phyloP scores from a whole-genome alignment of 352 stramenopile species.

The Phytophthora macrochlamydospora region DNA sequence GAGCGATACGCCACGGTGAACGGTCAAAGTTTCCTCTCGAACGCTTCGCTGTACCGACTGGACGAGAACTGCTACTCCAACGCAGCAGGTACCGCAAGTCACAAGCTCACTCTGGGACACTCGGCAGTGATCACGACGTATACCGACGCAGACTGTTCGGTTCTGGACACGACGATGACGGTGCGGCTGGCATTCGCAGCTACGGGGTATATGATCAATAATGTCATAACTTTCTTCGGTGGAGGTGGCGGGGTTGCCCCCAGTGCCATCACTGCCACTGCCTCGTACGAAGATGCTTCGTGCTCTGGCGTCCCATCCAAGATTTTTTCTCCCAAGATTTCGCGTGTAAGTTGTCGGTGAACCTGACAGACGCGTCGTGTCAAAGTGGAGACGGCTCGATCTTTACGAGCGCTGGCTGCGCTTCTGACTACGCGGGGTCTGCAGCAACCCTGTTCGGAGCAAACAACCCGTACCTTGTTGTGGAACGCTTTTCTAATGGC shows the following conservation, averaged over 20 bases:
- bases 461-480: slow-evolving; percentile 6
- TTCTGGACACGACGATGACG: background rate
- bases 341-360: background rate
- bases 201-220: too few relatives aligned
- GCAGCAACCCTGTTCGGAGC: background rate
- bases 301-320: background rate
- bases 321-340: slow-evolving; percentile 2
- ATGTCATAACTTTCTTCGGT: too few relatives aligned
- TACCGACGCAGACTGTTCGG: slow-evolving; percentile 4
- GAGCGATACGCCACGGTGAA: slow-evolving; percentile 7
- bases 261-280: too few relatives aligned
- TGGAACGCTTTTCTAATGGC: background rate
- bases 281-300: too few relatives aligned
- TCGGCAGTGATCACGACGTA: slow-evolving; percentile 15
- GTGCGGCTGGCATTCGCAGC: background rate
- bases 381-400: background rate
- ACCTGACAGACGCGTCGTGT: background rate
- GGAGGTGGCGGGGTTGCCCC: too few relatives aligned
- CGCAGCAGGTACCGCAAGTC: slow-evolving; percentile 7
- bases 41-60: slow-evolving; percentile 3
- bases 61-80: slow-evolving; percentile 8
- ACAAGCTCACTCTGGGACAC: slow-evolving; percentile 10
- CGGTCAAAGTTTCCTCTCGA: background rate
- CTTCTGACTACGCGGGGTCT: slow-evolving; percentile 4
- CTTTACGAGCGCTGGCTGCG: slow-evolving; percentile 8